Evolutionary conservation across 441 rosid species (phyloP), one percentile per base, ranked within the genome.

Genomic region (Croton laevigatus): DNA sequence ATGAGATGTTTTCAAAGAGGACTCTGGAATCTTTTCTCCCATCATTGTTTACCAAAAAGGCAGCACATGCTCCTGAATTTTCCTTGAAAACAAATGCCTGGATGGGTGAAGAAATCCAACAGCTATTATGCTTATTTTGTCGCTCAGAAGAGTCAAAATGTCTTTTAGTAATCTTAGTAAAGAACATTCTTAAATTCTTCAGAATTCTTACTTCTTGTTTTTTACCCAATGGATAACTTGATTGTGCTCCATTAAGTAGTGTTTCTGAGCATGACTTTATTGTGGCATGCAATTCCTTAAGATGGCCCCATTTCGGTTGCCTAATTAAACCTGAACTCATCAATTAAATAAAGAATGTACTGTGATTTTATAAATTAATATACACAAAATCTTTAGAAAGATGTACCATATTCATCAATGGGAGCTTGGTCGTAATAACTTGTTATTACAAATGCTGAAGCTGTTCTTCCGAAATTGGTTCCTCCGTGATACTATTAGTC

Each of bases 231-330:
- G 81, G 34, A 68, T 58, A 67, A 60, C 48, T 68, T 23, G 38
- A n/a, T 12, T 65, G 71, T 54, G 68, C 73, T 70, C 91, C 95
- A 71, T 78, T 68, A 19, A 89, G 88, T 58, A 91, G 64, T 75
- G 87, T 77, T 65, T 69, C 76, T 46, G 82, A 83, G 83, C 89
- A 80, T 74, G 83, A 58, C 77, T 82, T 91, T 59, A 89, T 69
- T 46, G 87, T 81, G 20, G 80, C 81, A 78, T 89, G 95, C 71
- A 89, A 74, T 71, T 87, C 88, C 75, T 81, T 81, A 14, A 91
- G 91, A 82, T 89, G 95, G 59, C 93, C 87, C 90, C 88, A 91
- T 72, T 86, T 85, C 8, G 97, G 95, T 74, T 91, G 88, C 79
- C 93, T 82, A 66, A 78, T 78, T 52, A 87, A 69, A 67, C 97